Conservation (phyloP, 371 early-diverging fungal genomes). For the Saksenaea oblongispora region DNA sequence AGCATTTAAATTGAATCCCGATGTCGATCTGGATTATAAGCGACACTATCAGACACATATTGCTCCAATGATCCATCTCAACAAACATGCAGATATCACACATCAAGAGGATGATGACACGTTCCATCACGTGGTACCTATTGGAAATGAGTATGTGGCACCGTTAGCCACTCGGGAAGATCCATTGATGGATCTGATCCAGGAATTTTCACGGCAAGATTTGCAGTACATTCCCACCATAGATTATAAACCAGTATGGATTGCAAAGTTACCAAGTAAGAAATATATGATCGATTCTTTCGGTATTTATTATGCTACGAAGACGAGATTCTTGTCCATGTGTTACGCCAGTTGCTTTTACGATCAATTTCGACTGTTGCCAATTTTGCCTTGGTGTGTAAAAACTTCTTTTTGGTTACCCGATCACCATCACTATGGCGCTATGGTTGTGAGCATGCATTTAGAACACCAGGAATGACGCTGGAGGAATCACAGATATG, state of each 20-base stretch:
- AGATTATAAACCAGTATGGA: conserved; percentile 42
- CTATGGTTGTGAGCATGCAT: conserved; percentile 50
- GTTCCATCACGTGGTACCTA: conserved; percentile 42
- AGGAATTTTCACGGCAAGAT: conserved; percentile 20
- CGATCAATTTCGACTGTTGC: conserved; percentile 47
- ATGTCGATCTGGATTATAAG: conserved; percentile 48
- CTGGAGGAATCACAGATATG: conserved; percentile 18
- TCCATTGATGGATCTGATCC: conserved; percentile 31
- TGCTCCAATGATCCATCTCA: conserved; percentile 12
- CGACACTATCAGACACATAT: conserved; percentile 35
- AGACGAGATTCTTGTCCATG: conserved; percentile 41
- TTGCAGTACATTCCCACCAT: conserved; percentile 30
- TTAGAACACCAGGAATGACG: conserved; percentile 34
- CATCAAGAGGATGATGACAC: conserved; percentile 7
- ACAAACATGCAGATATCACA: neutral
- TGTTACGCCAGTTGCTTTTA: conserved; percentile 38
- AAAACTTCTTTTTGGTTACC: conserved; percentile 53
- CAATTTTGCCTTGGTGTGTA: conserved; percentile 56
- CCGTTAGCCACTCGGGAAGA: conserved; percentile 26
- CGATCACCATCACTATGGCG: conserved; percentile 59
- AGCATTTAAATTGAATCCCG: conserved; percentile 54
- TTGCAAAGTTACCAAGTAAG: conserved; percentile 44
- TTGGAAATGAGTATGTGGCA: conserved; percentile 38
- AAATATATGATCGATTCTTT: neutral
- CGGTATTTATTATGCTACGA: neutral